Evolutionary conservation across 2,329 filamentous ascomycete genomes (phyloP), one percentile per base, ranked within the genome.

Genomic region (Endocalyx cinctus): DNA sequence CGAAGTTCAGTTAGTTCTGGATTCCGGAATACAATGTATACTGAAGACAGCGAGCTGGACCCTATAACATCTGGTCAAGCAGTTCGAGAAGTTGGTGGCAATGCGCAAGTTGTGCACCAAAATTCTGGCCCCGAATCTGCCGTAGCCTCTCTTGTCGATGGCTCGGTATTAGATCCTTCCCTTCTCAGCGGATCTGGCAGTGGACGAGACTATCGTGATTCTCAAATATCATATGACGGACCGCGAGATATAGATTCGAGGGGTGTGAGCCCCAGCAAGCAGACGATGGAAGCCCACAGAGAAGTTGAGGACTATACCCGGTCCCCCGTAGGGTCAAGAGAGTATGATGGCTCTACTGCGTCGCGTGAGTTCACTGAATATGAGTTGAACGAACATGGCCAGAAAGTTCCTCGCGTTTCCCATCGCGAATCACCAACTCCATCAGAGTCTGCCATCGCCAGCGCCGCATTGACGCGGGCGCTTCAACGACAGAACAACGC

Each of bases 111-210:
- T 51, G 73, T 94, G 4, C 79, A 88, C 47, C 80, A 77, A 2
- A 78, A 77, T 2, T 54, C 79, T 20, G 87, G 76, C 3, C 80
- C 94, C 0, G 89, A 96, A 59, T 96, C 89, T 11, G 85, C 84
- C 8, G 89, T 97, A 10, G 90, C 90, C 6, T 96, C 89, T 12
- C 67, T 97, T 6, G 66, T 82, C 2, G 83, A 92, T 48, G 87
- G 88, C 13, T 90, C 87, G 1, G 66, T 73, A 58, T 56, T 77
- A 12, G 73, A 77, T 5, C 73, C 74, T 32, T 94, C 87, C 3
- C 75, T 82, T 10, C 55, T 95, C 33, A 89, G 63, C 11, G 70
- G 68, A 8, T 81, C 77, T 10, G 62, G 64, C 16, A 57, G 57
- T 48, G 66, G 67, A n/a, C 67, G 72, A 41, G 69, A 73, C 17